phyloP scores from a whole-genome alignment of 169 alveolate species.

The Plasmodium fragile region DNA sequence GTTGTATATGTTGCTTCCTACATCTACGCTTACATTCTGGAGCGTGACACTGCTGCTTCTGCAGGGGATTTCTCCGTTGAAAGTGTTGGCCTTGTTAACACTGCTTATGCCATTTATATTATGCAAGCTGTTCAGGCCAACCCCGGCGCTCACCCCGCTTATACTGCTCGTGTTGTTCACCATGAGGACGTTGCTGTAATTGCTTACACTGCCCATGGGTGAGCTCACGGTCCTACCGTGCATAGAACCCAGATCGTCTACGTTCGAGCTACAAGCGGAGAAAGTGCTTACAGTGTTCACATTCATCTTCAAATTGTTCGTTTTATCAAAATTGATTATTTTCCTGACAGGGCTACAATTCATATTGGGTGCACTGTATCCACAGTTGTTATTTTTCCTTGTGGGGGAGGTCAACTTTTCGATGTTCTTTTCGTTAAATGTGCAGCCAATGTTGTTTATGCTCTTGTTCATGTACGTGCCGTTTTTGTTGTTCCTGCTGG shows the following conservation, averaged over 20 bases:
- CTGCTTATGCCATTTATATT: neutral
- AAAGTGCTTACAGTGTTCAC: neutral
- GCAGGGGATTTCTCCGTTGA: neutral
- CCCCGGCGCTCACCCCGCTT: neutral
- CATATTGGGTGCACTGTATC: neutral
- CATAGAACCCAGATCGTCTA: neutral
- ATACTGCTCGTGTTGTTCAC: slow-evolving; percentile 2
- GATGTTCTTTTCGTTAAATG: slow-evolving; percentile 17
- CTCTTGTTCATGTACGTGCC: neutral
- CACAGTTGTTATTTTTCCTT: neutral
- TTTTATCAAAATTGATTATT: slow-evolving; percentile 17
- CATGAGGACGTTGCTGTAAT: neutral
- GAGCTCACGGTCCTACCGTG: neutral
- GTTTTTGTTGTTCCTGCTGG: neutral
- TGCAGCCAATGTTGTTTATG: neutral
- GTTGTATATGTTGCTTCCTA: neutral
- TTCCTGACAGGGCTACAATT: neutral
- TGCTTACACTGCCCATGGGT: neutral
- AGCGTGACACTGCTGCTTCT: neutral
- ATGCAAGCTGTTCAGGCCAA: neutral
- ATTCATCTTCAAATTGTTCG: slow-evolving; percentile 4
- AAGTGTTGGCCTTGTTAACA: neutral
- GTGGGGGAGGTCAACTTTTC: neutral
- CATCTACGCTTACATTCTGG: neutral
- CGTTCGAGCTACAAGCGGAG: neutral